A percentile compares a stretch with the other conserved stretches of the same genome.
phyloP scores from a whole-genome alignment of 768 basidiomycete genomes.

The Collybia nuda region DNA sequence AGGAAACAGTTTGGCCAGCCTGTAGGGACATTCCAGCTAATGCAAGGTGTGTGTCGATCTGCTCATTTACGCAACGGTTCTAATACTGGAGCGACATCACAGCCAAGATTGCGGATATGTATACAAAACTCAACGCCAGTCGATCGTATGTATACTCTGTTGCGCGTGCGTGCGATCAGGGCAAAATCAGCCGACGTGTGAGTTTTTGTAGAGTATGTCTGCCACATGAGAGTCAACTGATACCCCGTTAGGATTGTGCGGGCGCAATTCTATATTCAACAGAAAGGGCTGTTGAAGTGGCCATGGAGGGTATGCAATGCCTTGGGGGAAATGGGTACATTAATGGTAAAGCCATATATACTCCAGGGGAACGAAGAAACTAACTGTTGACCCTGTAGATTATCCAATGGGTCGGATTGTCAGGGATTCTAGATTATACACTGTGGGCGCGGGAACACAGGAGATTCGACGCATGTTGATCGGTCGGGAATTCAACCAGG shows the following conservation, averaged over 20 bases:
- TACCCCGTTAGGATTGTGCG: constrained; percentile 75
- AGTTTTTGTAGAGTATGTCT: constrained; percentile 22
- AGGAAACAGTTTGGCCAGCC: constrained; percentile 88
- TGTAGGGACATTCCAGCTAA: constrained; percentile 89
- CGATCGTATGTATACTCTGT: constrained; percentile 93
- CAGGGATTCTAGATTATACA: constrained; percentile 85
- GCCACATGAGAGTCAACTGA: not conserved
- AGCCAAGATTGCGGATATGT: constrained; percentile 92
- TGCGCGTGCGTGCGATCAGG: constrained; percentile 82
- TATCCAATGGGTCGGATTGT: constrained; percentile 88
- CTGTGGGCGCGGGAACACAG: constrained; percentile 96
- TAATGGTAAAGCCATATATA: constrained; percentile 55
- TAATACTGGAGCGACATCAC: constrained; percentile 10
- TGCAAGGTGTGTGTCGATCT: constrained; percentile 70
- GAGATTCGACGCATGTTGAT: constrained; percentile 95
- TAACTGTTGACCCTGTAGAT: constrained; percentile 51
- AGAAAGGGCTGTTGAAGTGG: constrained; percentile 88
- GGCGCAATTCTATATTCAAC: constrained; percentile 93
- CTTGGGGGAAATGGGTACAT: constrained; percentile 96
- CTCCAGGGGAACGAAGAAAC: not conserved
- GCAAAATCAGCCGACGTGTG: constrained; percentile 75
- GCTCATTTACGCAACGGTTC: constrained; percentile 10
- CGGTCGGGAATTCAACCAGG: constrained; percentile 87
- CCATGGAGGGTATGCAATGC: constrained; percentile 90
- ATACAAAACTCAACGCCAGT: constrained; percentile 87